Evolutionary conservation across 2,329 filamentous ascomycete species (phyloP).

Genomic region (Colletotrichum chrysophilum): DNA sequence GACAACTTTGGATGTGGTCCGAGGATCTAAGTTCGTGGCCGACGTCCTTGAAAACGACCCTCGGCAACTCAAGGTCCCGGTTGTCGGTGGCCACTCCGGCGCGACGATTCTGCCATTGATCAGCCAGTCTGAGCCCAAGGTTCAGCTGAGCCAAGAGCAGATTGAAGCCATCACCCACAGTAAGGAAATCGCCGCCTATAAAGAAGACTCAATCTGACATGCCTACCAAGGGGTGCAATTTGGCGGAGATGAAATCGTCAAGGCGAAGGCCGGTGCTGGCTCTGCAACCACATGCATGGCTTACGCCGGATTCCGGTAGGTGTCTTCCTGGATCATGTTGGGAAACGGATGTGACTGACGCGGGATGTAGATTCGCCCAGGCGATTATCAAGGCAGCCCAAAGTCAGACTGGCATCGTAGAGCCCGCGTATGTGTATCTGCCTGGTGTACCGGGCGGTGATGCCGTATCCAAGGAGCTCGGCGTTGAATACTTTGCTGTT

Average conservation of each 20-base stretch:
- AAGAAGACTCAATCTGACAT: background rate
- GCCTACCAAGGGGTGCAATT: slow-evolving; percentile 66
- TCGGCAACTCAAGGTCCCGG: slow-evolving; percentile 72
- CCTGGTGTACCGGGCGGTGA: slow-evolving; percentile 75
- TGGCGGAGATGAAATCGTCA: slow-evolving; percentile 83
- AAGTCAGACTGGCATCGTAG: slow-evolving; percentile 74
- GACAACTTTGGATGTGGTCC: slow-evolving; percentile 80
- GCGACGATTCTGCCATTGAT: slow-evolving; percentile 79
- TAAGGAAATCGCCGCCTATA: background rate
- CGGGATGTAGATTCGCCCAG: slow-evolving; percentile 53
- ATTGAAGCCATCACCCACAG: slow-evolving; percentile 64
- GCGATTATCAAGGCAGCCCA: slow-evolving; percentile 74
- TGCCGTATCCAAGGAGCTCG: slow-evolving; percentile 60
- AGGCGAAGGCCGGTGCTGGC: slow-evolving; percentile 84
- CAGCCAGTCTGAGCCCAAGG: slow-evolving; percentile 70
- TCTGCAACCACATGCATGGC: slow-evolving; percentile 89
- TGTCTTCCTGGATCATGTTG: background rate
- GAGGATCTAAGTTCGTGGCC: slow-evolving; percentile 77
- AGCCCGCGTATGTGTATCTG: slow-evolving; percentile 65
- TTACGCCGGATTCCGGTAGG: slow-evolving; percentile 54
- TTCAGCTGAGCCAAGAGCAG: slow-evolving; percentile 60
- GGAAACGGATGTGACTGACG: background rate
- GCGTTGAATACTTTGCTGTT: slow-evolving; percentile 57
- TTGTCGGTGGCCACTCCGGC: slow-evolving; percentile 79
- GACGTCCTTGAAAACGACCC: slow-evolving; percentile 60